Base-by-base conservation (phyloP, 495 filamentous ascomycete genomes). In the Penicillium bovifimosum region DNA sequence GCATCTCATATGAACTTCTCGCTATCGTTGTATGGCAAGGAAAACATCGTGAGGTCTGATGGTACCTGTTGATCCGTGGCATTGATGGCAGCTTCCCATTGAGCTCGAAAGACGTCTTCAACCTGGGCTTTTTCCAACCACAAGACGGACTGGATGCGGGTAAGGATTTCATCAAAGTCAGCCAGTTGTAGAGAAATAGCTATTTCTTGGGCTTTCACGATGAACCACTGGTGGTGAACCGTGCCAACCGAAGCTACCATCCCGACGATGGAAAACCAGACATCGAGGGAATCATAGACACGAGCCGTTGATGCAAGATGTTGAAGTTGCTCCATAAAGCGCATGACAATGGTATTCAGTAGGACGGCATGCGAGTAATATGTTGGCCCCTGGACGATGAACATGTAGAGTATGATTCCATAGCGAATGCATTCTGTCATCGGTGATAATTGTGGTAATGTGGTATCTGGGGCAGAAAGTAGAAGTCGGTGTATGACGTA, bases 341-440 rank as follows among this genome's bases (percentile, higher is more conserved):
- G 61, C 9, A 47, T 48, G 26, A 74, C 50, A 9, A 75, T 60
- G 1, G 50, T 55, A 28, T 73, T 64, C 31, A 69, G 34, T 10
- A 78, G 61, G 16, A 63, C 64, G 0, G 52, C 71, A 46, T 80
- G 77, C 5, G 76, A 70, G 53, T 72, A 79, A 55, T 79, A 80
- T 11, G 74, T 78, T 17, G 73, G 69, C 1, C 76, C 77, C 13
- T 79, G 76, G 14, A 72, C 61, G 24, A 69, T 69, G 29, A 80
- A 69, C 75, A 80, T 77, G 61, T 74, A 78, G 4, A 78, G 55
- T 4, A 73, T 56, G 9, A 68, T 69, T 18, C 62, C 68, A 53
- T 71, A 75, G n/a, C 73, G 74, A 31, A 78, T 52, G 48, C 65
- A 71, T 57, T 79, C 72, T 0, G 72, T 68, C 6, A 66, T 53